Evolutionary conservation across 805 yeast genomes (phyloP).

Genomic region (Sporopachydermia lactativora): DNA sequence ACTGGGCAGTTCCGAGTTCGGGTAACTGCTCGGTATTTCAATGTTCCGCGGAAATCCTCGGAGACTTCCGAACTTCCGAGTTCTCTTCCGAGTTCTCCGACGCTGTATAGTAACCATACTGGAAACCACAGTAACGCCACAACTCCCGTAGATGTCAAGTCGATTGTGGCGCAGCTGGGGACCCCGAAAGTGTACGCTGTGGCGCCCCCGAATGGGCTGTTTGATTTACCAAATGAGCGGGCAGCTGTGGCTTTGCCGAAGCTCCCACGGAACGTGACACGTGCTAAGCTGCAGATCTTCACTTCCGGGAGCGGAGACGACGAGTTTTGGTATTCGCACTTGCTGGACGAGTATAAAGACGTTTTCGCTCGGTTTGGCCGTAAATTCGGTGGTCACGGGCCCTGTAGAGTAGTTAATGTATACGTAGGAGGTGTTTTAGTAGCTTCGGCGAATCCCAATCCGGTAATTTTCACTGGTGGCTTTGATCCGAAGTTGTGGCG

Average conservation of each 20-base stretch:
- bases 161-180: conserved; percentile 6
- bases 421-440: conserved; percentile 32
- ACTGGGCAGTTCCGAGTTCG: conserved; percentile 48
- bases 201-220: conserved; percentile 17
- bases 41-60: conserved; percentile 14
- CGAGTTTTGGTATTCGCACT: conserved; percentile 71
- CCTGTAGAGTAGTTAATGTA: conserved; percentile 33
- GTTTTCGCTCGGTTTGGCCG: conserved; percentile 21
- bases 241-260: conserved; percentile 28
- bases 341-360: conserved; percentile 27
- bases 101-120: conserved; percentile 11
- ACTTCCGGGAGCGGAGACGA: conserved; percentile 69
- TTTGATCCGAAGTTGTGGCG: conserved; percentile 69
- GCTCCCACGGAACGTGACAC: conserved; percentile 41
- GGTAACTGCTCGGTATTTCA: conserved; percentile 37
- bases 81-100: conserved; percentile 8
- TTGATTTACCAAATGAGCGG: conserved; percentile 29
- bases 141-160: conserved; percentile 6
- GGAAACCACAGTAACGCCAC: conserved; percentile 11
- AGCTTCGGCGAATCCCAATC: conserved; percentile 44
- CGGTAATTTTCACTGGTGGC: conserved; percentile 72
- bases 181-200: conserved; percentile 12
- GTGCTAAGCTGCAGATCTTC: conserved; percentile 40
- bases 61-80: conserved; percentile 9
- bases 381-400: conserved; percentile 34